Evolutionary conservation across 768 basidiomycete genomes (phyloP), one percentile per base, ranked within the genome.

Genomic region (Tricholoma flavovirens): DNA sequence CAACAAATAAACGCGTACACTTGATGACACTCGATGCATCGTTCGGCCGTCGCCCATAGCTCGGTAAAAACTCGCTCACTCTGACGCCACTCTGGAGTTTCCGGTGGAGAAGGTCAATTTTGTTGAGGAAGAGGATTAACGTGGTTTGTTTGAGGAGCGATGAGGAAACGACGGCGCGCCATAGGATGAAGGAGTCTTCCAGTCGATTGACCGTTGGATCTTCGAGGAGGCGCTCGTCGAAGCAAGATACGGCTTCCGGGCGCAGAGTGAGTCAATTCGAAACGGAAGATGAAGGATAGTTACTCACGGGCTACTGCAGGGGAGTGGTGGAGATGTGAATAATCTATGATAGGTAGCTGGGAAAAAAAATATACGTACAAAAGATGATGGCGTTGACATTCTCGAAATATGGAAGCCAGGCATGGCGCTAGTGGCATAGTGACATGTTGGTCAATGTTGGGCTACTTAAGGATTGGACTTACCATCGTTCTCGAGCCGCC

Each of bases 361-460:
- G n/a, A n/a, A n/a, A n/a, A n/a, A 10, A 22, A 11, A 4, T 5
- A 12, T 67, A 29, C 60, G 70, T 74, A 67, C 88, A 81, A 70
- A 90, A 90, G 57, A 90, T 89, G 61, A 90, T 85, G 3, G 87
- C 86, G 62, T 87, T 80, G n/a, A 87, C 79, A 59, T 82, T 81
- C 58, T 89, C 85, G 54, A 90, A 90, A 66, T 78, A 88, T 2
- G 86, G 82, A 4, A 85, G 70, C 88, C 88, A 90, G 19, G 83
- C 83, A 40, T 82, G 77, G 15, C 88, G 83, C 84, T 88, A 65
- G 7, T 22, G 8, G 5, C 14, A 64, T 49, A 22, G n/a, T n/a
- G n/a, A 26, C 54, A 32, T 43, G 30, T 45, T 30, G 49, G 36
- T 40, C 24, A 54, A 29, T 52, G 45, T 45, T 24, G 52, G 30